Percentiles rank a stretch among this genome's conserved stretches.
Conservation (phyloP, 345 rosid species). For the Gossypium anomalum region DNA sequence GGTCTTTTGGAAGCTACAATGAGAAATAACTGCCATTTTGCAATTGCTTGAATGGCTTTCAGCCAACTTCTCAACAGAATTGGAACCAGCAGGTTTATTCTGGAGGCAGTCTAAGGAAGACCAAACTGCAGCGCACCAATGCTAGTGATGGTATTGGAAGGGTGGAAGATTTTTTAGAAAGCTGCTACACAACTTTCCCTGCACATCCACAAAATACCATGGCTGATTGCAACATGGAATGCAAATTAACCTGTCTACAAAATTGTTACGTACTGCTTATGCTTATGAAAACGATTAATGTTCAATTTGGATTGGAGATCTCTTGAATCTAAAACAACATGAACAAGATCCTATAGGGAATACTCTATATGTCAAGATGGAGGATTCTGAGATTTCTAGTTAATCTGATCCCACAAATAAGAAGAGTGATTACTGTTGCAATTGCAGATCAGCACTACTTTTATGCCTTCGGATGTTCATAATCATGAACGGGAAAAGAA, state of each 20-base stretch:
- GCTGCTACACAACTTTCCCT: neutral
- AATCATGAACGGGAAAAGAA: neutral
- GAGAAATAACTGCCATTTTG: neutral
- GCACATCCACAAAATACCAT: neutral
- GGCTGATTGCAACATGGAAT: neutral
- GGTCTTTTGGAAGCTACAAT: neutral
- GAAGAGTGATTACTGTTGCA: neutral
- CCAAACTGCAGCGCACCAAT: neutral
- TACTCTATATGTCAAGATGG: neutral
- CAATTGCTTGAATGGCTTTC: neutral
- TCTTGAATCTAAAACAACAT: neutral
- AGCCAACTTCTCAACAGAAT: neutral
- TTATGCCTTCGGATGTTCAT: neutral
- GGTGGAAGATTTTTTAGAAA: neutral
- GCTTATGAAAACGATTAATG: neutral
- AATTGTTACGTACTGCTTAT: neutral
- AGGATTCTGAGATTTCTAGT: neutral
- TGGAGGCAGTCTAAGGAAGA: neutral
- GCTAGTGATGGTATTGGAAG: neutral
- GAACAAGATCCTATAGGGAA: neutral
- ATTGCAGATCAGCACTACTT: neutral
- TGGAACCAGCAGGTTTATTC: neutral
- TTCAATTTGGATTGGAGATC: neutral
- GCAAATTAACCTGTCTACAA: neutral
- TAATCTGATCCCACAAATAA: neutral